These are phyloP conservation scores for Bonnemaisonia californica DNA, from an alignment of 31 red algal species.

Conservation along the genomic window DNA sequence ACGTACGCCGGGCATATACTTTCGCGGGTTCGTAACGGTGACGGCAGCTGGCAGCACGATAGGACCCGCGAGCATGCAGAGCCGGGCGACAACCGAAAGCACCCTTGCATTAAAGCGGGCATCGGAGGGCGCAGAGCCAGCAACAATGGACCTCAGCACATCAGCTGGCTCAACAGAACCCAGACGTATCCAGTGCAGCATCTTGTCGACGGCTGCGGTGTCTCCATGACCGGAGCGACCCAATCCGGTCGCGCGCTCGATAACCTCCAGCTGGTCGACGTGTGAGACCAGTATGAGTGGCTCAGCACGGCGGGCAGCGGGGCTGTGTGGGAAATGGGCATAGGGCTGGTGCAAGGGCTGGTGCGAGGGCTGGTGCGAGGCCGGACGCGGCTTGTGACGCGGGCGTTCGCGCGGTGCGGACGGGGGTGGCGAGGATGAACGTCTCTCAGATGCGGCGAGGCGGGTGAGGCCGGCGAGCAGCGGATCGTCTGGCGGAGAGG, in stretches of 20 bases:
- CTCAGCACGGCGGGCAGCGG: neutral
- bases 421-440: neutral
- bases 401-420: neutral
- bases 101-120: slow-evolving; percentile 57
- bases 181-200: slow-evolving; percentile 25
- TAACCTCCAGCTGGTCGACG: slow-evolving; percentile 37
- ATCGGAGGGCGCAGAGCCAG: slow-evolving; percentile 38
- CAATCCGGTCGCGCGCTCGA: slow-evolving; percentile 57
- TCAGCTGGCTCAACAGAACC: slow-evolving; percentile 35
- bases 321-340: neutral
- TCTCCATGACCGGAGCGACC: slow-evolving; percentile 37
- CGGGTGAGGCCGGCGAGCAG: slow-evolving; percentile 24
- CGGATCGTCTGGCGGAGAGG: slow-evolving; percentile 14
- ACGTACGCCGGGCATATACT: slow-evolving; percentile 17
- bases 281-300: slow-evolving; percentile 24
- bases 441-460: neutral
- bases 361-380: neutral
- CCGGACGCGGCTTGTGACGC: neutral
- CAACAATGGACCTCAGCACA: slow-evolving; percentile 42
- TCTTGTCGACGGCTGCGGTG: slow-evolving; percentile 12
- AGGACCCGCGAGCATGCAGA: slow-evolving; percentile 54
- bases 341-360: slow-evolving; percentile 1
- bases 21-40: slow-evolving; percentile 3
- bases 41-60: slow-evolving; percentile 37
- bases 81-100: slow-evolving; percentile 41